These are phyloP conservation scores for Coemansia sp. DNA, from an alignment of 192 early-diverging fungal genomes.

Conservation along the genomic window DNA sequence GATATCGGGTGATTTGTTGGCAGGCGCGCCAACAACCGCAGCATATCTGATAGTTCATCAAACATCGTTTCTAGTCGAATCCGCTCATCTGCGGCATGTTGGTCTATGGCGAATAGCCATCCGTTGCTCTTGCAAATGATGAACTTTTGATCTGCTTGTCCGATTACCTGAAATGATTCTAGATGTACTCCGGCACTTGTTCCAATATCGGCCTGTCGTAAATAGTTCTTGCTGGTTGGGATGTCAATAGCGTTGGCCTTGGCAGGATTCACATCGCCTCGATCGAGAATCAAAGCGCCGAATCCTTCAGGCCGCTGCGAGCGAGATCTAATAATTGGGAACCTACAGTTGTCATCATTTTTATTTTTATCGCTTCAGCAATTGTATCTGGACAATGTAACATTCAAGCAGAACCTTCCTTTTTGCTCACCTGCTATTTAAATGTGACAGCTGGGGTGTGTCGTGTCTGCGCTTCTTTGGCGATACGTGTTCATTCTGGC, in stretches of 20 bases:
- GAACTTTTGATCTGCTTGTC: conserved; percentile 46
- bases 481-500: no score
- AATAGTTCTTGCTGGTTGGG: background rate
- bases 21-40: conserved; percentile 9
- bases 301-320: conserved; percentile 5
- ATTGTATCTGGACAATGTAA: no score
- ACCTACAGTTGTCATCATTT: no score
- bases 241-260: background rate
- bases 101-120: conserved; percentile 48
- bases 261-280: background rate
- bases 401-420: no score
- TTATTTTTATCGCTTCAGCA: no score
- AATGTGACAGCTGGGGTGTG: background rate
- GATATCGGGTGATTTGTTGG: conserved; percentile 9
- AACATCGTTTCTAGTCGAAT: conserved; percentile 36
- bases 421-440: background rate
- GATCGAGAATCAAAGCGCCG: no score
- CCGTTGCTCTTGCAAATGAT: conserved; percentile 32
- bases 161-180: conserved; percentile 26
- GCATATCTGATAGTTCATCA: conserved; percentile 9
- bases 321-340: conserved; percentile 6
- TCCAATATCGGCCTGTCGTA: background rate
- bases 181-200: background rate
- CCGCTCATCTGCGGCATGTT: conserved; percentile 56
- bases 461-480: background rate